These are phyloP conservation scores for Pythium oligandrum DNA, from an alignment of 352 stramenopile species.

Conservation along the genomic window DNA sequence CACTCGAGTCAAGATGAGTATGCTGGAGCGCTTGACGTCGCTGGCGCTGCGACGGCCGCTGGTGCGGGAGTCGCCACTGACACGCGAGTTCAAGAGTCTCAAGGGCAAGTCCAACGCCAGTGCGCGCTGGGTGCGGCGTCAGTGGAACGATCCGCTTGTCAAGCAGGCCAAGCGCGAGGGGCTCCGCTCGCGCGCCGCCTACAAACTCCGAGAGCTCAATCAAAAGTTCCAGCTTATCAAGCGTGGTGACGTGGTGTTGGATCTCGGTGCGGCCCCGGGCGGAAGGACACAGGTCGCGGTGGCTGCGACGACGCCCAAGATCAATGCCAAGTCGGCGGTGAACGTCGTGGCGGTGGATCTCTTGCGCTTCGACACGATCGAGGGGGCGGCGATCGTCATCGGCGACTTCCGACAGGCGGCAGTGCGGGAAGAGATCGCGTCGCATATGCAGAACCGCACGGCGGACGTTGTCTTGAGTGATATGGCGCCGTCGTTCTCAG, in stretches of 20 bases:
- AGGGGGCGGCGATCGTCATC: constrained; percentile 64
- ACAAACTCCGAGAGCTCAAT: constrained; percentile 85
- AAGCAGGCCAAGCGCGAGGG: constrained; percentile 83
- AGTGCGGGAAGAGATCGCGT: constrained; percentile 52
- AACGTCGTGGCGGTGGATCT: constrained; percentile 78
- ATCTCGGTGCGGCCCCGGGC: constrained; percentile 78
- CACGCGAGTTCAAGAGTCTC: constrained; percentile 66
- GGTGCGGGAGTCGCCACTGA: constrained; percentile 6
- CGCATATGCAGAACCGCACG: constrained; percentile 34
- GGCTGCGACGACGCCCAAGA: constrained; percentile 29
- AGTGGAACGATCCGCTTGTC: constrained; percentile 81
- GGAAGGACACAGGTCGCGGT: constrained; percentile 84
- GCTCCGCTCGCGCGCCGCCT: constrained; percentile 69
- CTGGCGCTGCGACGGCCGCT: constrained; percentile 6
- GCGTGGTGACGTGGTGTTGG: constrained; percentile 66
- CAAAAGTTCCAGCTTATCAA: constrained; percentile 68
- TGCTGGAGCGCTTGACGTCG: neutral
- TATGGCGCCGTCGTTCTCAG: constrained; percentile 85
- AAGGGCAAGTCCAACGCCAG: constrained; percentile 81
- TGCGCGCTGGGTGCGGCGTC: constrained; percentile 78
- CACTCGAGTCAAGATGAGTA: too few relatives aligned
- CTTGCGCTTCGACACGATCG: constrained; percentile 59
- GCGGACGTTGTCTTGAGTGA: constrained; percentile 84
- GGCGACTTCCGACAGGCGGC: constrained; percentile 72
- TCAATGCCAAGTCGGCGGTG: constrained; percentile 9